Percentiles rank a stretch among this genome's conserved stretches.
phyloP scores from a whole-genome alignment of 1,284 basidiomycete genomes.

The Ceratobasidium sp. region DNA sequence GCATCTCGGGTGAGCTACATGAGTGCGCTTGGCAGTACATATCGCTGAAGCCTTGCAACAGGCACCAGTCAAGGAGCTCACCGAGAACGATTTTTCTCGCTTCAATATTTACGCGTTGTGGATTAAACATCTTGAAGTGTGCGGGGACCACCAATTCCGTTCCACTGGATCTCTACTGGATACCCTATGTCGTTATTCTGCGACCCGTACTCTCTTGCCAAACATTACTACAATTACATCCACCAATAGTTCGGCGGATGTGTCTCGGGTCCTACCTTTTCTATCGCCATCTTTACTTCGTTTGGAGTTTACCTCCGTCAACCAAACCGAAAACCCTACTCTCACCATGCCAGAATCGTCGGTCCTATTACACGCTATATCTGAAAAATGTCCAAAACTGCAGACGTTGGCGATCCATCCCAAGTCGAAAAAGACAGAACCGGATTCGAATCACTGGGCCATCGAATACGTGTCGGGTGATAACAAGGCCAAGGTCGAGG shows the following conservation, averaged over 20 bases:
- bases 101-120: conserved; percentile 10
- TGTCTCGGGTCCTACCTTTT: neutral
- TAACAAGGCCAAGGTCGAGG: neutral
- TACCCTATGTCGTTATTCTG: neutral
- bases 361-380: neutral
- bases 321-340: neutral
- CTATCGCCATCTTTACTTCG: neutral
- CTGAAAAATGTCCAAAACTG: neutral
- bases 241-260: neutral
- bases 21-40: neutral
- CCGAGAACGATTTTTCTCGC: conserved; percentile 12
- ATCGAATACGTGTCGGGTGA: neutral
- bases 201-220: neutral
- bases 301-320: neutral
- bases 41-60: neutral
- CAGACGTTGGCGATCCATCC: neutral
- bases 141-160: neutral
- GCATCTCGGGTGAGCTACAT: neutral
- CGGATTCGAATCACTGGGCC: too few species aligned
- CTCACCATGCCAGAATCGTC: neutral
- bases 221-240: neutral
- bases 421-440: neutral
- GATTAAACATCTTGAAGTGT: conserved; percentile 2
- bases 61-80: neutral
- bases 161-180: neutral